phyloP scores from a whole-genome alignment of 148 eudicot species.

The Vaccinium vitisidaea region DNA sequence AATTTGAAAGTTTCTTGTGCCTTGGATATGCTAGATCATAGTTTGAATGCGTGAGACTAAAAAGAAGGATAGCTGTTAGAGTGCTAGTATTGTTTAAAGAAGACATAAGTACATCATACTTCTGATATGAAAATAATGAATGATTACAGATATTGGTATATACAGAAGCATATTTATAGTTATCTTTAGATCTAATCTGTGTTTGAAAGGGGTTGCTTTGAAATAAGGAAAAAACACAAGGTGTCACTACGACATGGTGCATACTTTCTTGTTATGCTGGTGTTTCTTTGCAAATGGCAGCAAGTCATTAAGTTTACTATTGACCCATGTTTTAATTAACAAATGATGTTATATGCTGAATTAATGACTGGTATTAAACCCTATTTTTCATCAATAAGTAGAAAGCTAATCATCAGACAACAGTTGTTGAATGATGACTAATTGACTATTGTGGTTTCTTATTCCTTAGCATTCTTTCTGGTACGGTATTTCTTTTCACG shows the following conservation, averaged over 20 bases:
- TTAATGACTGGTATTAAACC: too few species aligned
- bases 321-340: background rate
- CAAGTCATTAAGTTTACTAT: background rate
- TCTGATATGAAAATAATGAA: too few species aligned
- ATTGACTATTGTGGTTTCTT: background rate
- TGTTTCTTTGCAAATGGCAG: background rate
- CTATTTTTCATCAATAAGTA: too few species aligned
- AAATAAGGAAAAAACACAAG: conserved; percentile 1
- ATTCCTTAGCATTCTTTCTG: background rate
- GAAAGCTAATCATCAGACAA: background rate
- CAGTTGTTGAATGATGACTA: background rate
- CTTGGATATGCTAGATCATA: background rate
- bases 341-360: too few species aligned
- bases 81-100: too few species aligned
- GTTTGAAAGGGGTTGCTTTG: background rate
- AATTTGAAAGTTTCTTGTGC: background rate
- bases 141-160: conserved; percentile 1
- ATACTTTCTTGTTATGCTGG: background rate
- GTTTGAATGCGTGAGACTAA: background rate
- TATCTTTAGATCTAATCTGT: background rate
- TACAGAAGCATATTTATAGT: conserved; percentile 20
- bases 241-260: background rate
- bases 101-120: too few species aligned
- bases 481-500: background rate
- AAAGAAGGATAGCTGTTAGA: background rate